Evolutionary conservation across 1,139 yeast genomes (phyloP), one percentile per base, ranked within the genome.

Genomic region (Magnusiomyces fungicola): DNA sequence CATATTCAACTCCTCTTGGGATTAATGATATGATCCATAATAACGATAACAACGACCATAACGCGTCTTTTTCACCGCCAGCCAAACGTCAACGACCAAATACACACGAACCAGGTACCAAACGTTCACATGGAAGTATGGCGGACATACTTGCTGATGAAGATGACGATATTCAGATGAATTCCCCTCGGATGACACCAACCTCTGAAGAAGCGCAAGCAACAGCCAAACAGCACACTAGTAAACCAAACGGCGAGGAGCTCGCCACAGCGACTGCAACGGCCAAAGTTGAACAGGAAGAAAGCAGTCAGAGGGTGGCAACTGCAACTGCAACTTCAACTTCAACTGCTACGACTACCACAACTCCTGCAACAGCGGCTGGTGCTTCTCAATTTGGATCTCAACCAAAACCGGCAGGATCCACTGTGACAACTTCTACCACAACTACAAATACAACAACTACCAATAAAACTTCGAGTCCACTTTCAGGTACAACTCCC

Each of bases 21-120:
- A 46, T 46, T 25, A 5, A 33, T n/a, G 39, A 39, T 19, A 46
- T 46, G 32, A 46, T 46, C 25, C 16, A 29, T 10, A 12, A 29
- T 14, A 22, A 23, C 32, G 16, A 21, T 32, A 22, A 19, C 9
- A 21, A 32, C 10, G 12, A 43, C 25, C n/a, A 21, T n/a, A 5
- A 27, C 30, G 10, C 38, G 16, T 34, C 38, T 34, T n/a, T 23
- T 34, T 21, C 42, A 23, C 9, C 44, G 7, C n/a, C 48, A 16
- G 10, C 21, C 16, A 24, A 33, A 32, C 42, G 41, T 7, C 25
- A 40, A 32, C 14, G 25, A 29, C 9, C 36, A 7, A 22, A 18
- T 25, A 14, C 4, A 19, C 6, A 39, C 43, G 18, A 14, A 19
- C 22, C 43, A 39, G 22, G 32, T 18, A 9, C 33, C 16, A 21